Percentiles rank a stretch among this genome's conserved stretches.
These are phyloP conservation scores for Trichophyton equinum DNA, from an alignment of 2,329 filamentous ascomycete species.

Conservation along the genomic window DNA sequence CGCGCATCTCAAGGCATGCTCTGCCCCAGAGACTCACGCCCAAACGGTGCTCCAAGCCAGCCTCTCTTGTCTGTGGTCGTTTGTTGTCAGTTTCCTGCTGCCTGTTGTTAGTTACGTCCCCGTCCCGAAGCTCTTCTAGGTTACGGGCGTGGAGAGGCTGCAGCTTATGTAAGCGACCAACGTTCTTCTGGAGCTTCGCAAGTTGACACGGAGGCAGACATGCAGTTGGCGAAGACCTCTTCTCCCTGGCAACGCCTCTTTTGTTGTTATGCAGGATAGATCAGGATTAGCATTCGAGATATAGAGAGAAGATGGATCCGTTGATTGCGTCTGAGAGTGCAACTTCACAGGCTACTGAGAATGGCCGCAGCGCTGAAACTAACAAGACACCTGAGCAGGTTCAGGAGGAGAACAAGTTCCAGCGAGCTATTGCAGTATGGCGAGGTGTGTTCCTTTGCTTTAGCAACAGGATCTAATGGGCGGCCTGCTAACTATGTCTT, in stretches of 20 bases:
- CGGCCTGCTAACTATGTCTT: constrained; percentile 4
- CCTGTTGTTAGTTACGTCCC: too few relatives aligned
- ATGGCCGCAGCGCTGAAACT: constrained; percentile 16
- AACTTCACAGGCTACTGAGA: constrained; percentile 14
- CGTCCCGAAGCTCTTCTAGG: not conserved
- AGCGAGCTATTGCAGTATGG: constrained; percentile 91
- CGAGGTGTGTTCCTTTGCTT: constrained; percentile 50
- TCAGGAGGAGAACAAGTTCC: constrained; percentile 74
- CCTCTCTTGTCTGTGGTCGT: not conserved
- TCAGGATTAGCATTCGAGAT: not conserved
- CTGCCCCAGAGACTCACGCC: not conserved
- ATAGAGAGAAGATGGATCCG: constrained; percentile 28
- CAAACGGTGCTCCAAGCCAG: not conserved
- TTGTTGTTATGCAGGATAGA: not conserved
- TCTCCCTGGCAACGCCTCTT: not conserved
- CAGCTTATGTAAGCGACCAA: constrained; percentile 6
- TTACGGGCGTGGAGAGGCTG: not conserved
- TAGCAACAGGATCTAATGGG: not conserved
- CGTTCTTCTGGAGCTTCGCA: constrained; percentile 7
- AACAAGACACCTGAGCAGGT: constrained; percentile 21
- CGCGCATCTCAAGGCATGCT: constrained; percentile 9
- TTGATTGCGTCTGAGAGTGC: constrained; percentile 32
- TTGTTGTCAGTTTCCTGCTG: not conserved
- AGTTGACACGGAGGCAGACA: not conserved
- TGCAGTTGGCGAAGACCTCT: not conserved